These are phyloP conservation scores for Talaromyces liani DNA, from an alignment of 495 filamentous ascomycete genomes.

Conservation along the genomic window DNA sequence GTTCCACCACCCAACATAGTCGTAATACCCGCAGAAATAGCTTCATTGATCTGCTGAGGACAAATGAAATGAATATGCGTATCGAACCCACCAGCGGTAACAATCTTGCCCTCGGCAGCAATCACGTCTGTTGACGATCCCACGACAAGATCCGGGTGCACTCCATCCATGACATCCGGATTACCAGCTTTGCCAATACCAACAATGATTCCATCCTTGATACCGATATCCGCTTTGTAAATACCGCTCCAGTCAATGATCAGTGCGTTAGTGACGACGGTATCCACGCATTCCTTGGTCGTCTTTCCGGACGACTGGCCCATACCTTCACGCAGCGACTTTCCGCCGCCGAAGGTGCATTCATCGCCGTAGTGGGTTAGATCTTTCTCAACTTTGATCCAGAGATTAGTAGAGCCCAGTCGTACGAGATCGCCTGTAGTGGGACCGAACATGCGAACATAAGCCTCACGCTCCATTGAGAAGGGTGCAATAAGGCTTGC, in stretches of 20 bases:
- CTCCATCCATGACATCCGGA: constrained; percentile 91
- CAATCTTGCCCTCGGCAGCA: constrained; percentile 85
- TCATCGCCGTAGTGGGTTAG: constrained; percentile 83
- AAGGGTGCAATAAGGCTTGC: constrained; percentile 46
- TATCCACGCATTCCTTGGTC: constrained; percentile 67
- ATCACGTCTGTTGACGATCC: constrained; percentile 94
- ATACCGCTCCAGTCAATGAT: constrained; percentile 91
- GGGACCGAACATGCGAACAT: constrained; percentile 86
- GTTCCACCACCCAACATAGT: constrained; percentile 90
- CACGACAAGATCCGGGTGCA: constrained; percentile 70
- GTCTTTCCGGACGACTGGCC: constrained; percentile 76
- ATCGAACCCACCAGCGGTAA: constrained; percentile 90
- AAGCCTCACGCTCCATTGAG: constrained; percentile 70
- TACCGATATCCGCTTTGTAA: constrained; percentile 94
- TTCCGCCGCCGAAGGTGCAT: constrained; percentile 92
- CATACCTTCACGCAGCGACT: constrained; percentile 94
- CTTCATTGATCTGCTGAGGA: constrained; percentile 86
- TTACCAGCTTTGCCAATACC: constrained; percentile 96
- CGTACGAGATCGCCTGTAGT: constrained; percentile 80
- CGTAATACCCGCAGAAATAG: constrained; percentile 81
- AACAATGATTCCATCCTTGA: constrained; percentile 80
- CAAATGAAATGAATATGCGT: constrained; percentile 96
- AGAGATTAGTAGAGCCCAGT: constrained; percentile 79
- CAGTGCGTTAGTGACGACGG: constrained; percentile 87
- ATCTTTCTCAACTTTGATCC: constrained; percentile 90